Conservation (phyloP, 352 stramenopile genomes). For the Thalassiosira allenii region DNA sequence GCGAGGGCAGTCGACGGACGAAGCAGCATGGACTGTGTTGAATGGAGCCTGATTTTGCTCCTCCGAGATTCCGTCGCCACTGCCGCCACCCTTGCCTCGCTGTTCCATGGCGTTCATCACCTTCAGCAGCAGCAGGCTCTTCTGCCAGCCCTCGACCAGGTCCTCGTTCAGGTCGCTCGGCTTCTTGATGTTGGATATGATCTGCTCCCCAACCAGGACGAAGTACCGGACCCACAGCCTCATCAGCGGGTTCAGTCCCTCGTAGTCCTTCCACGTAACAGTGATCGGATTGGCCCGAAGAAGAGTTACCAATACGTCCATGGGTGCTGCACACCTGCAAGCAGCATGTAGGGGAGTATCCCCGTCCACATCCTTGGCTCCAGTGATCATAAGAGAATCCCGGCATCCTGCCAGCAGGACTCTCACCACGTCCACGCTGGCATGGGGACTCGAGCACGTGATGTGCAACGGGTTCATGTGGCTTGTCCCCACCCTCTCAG, state of each 20-base stretch:
- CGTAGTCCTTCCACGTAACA: constrained; percentile 68
- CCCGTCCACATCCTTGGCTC: constrained; percentile 69
- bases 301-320: constrained; percentile 66
- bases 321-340: constrained; percentile 70
- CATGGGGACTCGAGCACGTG: constrained; percentile 70
- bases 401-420: constrained; percentile 55
- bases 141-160: constrained; percentile 69
- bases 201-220: constrained; percentile 71
- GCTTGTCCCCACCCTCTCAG: constrained; percentile 62
- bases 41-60: constrained; percentile 31
- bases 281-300: constrained; percentile 61
- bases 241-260: constrained; percentile 73
- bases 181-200: constrained; percentile 59
- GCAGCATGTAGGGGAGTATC: constrained; percentile 74
- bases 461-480: constrained; percentile 80
- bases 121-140: constrained; percentile 64
- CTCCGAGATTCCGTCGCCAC: background rate
- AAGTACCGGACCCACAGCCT: constrained; percentile 77
- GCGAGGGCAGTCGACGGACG: constrained; percentile 68
- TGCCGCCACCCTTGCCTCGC: background rate
- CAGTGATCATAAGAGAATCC: constrained; percentile 49
- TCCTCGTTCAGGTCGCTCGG: constrained; percentile 62
- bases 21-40: constrained; percentile 58
- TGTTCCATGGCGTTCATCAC: constrained; percentile 52
- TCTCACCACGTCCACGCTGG: constrained; percentile 63